These are phyloP conservation scores for Climacium dendroides DNA, from an alignment of 225 moss, liverwort and hornwort species.

Conservation along the genomic window DNA sequence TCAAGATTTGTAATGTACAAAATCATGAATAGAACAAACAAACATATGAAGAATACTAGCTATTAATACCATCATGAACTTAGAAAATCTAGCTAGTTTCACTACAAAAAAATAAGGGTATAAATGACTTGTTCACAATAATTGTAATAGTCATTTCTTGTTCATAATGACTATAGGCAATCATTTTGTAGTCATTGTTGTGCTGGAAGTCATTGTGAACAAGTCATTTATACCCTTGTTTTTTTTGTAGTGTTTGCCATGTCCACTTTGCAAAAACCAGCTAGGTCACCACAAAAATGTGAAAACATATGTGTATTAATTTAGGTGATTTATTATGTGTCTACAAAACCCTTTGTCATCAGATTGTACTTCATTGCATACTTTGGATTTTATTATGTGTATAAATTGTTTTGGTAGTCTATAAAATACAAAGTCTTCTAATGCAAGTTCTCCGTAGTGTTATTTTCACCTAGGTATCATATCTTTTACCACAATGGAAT, in stretches of 20 bases:
- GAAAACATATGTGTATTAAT: rapidly evolving
- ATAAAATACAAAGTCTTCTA: background rate
- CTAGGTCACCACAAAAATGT: background rate
- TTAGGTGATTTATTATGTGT: background rate
- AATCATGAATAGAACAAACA: too few relatives aligned
- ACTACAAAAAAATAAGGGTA: too few relatives aligned
- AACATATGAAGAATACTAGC: background rate
- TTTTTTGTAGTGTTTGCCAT: too few relatives aligned
- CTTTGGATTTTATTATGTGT: background rate
- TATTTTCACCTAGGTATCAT: background rate
- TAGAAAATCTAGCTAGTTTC: background rate
- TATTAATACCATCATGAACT: background rate
- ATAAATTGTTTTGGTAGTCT: background rate
- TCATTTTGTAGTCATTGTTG: too few relatives aligned
- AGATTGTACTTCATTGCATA: background rate
- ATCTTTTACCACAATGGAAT: background rate
- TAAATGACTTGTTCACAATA: too few relatives aligned
- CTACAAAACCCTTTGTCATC: rapidly evolving
- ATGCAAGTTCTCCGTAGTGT: rapidly evolving
- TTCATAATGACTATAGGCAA: too few relatives aligned
- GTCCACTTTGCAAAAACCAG: background rate
- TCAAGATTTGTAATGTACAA: too few relatives aligned
- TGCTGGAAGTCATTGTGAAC: too few relatives aligned
- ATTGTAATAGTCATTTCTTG: too few relatives aligned
- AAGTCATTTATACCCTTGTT: too few relatives aligned